Evolutionary conservation across 179 eudicot species (phyloP), one percentile per base, ranked within the genome.

Genomic region (Vitellaria paradoxa): DNA sequence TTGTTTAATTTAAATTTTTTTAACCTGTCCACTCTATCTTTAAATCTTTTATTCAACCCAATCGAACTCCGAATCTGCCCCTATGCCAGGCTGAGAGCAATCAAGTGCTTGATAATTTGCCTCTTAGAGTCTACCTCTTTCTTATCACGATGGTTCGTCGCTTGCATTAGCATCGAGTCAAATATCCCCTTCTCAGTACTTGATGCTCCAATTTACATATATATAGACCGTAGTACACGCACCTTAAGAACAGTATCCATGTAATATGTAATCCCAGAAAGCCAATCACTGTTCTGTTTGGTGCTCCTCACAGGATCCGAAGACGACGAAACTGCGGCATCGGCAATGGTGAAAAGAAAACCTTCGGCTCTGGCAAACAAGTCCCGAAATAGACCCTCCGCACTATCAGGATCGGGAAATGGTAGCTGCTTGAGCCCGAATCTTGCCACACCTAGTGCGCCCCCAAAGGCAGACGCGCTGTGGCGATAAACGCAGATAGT

Each of bases 211-310:
- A 53, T 53, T 53, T 53, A 11, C 57, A 11, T 53, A 53, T 3
- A 53, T 3, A 1, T 4, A 53, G 37, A 30, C 37, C 37, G 37
- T 12, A 50, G 5, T 12, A 50, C 12, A 12, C 55, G 9, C 55
- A 50, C 94, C 94, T 90, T 90, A 49, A 90, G 81, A 81, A 90
- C 86, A 78, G 75, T 69, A 68, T 88, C 94, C 94, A 88, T 88
- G 64, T 80, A 87, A 83, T 77, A 78, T 18, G 88, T 87, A 82
- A 90, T 87, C 81, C 94, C 92, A 74, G 94, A 90, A 21, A 90
- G 81, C 94, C 94, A 90, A 85, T 90, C 94, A 77, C 71, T 66
- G 75, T 69, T 82, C 85, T 86, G 85, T 73, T 85, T 87, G 3
- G 78, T 74, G 30, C 69, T 65, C 63, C 76, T 60, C 71, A 52